Base-by-base conservation (phyloP, 2,329 filamentous ascomycete species). In the Fusarium dlaminii region DNA sequence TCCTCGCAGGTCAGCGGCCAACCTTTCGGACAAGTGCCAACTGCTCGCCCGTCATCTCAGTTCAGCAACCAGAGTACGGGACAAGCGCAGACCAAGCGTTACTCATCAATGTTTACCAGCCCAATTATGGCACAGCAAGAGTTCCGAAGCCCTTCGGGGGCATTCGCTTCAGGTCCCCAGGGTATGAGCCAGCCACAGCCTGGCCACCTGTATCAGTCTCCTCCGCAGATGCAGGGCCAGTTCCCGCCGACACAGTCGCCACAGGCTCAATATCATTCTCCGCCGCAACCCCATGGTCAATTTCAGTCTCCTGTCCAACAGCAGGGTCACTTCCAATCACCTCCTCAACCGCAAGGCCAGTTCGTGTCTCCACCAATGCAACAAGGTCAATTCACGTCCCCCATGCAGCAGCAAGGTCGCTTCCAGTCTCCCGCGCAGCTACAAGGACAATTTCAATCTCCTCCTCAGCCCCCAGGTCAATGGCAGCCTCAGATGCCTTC, bases 71-170 rank as follows among this genome's bases (percentile, higher is more conserved):
- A 70, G 24, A 62, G 61, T 22, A 49, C 56, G n/a, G 58, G 63
- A 29, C 74, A 66, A 20, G 30, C 56, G 30, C 77, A 77, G 40
- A 59, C 63, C 22, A 72, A 68, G 20, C 68, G 65, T 45, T 77
- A 77, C 29, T 55, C 69, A 17, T 63, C 68, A 22, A 77, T 77
- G 43, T 56, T 78, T 36, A 45, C 56, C 8, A 68, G 73, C 29
- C 73, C 73, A 11, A 54, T 52, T 24, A 59, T 72, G n/a, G 61
- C 59, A 27, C 75, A 75, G 29, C 70, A 77, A 12, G 65, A 70
- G 13, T 72, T 75, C 40, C 64, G 61, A 42, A 62, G 51, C 36
- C 39, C 61, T 30, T 66, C 62, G 7, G 62, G 54, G 27, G 43
- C 66, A 36, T 49, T 58, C n/a, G 30, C 58, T 36, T 60, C 52